Conservation (phyloP, 768 basidiomycete species). For the Naematelia aurantialba region DNA sequence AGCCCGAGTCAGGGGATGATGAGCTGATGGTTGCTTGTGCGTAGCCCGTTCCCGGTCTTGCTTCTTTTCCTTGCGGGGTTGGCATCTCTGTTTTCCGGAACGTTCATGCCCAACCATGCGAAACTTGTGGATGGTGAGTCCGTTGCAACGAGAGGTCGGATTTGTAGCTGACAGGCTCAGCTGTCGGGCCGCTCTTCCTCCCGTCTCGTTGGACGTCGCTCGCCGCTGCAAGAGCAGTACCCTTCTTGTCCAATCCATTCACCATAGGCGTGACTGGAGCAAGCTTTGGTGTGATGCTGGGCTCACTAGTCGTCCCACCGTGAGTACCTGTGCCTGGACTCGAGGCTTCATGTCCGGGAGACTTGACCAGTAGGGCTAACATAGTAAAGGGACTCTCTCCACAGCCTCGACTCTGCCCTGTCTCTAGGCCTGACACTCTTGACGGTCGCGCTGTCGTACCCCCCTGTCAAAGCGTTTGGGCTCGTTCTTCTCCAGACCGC, state of each 20-base stretch:
- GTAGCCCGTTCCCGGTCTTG: slow-evolving; percentile 34
- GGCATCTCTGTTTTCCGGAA: slow-evolving; percentile 41
- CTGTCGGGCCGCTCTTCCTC: slow-evolving; percentile 44
- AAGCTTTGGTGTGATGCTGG: slow-evolving; percentile 58
- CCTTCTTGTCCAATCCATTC: slow-evolving; percentile 71
- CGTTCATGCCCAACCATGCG: slow-evolving; percentile 48
- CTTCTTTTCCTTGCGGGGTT: slow-evolving; percentile 32
- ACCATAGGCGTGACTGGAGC: slow-evolving; percentile 63
- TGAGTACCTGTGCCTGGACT: too few species aligned
- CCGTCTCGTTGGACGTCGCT: slow-evolving; percentile 21
- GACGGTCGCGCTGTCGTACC: slow-evolving; percentile 79
- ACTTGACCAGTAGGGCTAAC: not conserved
- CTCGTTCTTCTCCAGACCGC: slow-evolving; percentile 85
- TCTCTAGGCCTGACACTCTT: slow-evolving; percentile 70
- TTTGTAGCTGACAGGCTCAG: slow-evolving; percentile 15
- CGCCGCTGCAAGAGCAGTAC: slow-evolving; percentile 15
- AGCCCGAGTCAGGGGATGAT: not conserved
- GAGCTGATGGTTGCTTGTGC: slow-evolving; percentile 24
- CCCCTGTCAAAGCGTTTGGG: slow-evolving; percentile 76
- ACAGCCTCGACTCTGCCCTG: slow-evolving; percentile 75
- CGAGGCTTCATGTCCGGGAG: slow-evolving; percentile 3
- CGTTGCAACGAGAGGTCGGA: slow-evolving; percentile 3
- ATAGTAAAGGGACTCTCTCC: slow-evolving; percentile 36
- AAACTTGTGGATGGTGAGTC: slow-evolving; percentile 51
- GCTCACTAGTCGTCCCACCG: slow-evolving; percentile 59